Evolutionary conservation across 192 early-diverging fungal species (phyloP).

Genomic region (Chytriomyces sp.): DNA sequence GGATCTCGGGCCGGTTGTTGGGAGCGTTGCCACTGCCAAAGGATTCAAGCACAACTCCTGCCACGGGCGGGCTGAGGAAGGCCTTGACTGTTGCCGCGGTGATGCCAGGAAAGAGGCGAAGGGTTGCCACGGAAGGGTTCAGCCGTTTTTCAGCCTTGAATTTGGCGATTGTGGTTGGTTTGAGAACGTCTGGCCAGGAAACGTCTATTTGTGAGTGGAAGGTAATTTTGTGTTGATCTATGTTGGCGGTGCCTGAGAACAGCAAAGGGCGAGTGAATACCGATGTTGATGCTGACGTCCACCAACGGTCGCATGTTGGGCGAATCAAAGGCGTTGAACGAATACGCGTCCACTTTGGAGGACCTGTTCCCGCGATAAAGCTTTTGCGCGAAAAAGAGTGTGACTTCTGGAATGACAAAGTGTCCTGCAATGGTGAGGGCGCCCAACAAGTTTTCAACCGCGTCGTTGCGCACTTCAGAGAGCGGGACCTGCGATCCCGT

Average conservation of each 20-base stretch:
- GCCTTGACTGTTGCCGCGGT: slow-evolving; percentile 82
- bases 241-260: too few species aligned
- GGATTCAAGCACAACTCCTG: slow-evolving; percentile 92
- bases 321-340: slow-evolving; percentile 61
- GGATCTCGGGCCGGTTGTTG: slow-evolving; percentile 79
- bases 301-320: slow-evolving; percentile 89
- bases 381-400: slow-evolving; percentile 92
- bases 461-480: slow-evolving; percentile 97
- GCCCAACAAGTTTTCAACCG: slow-evolving; percentile 93
- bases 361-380: slow-evolving; percentile 90
- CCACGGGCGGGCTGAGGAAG: slow-evolving; percentile 82
- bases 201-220: slow-evolving; percentile 65
- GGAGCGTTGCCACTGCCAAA: slow-evolving; percentile 98
- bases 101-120: slow-evolving; percentile 95
- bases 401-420: slow-evolving; percentile 95
- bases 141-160: slow-evolving; percentile 86
- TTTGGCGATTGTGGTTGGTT: slow-evolving; percentile 79
- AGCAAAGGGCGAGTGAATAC: slow-evolving; percentile 39
- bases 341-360: slow-evolving; percentile 59
- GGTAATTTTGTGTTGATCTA: not conserved
- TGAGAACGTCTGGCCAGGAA: slow-evolving; percentile 82
- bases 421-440: slow-evolving; percentile 97
- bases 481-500: slow-evolving; percentile 98
- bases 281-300: slow-evolving; percentile 94
- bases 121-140: slow-evolving; percentile 82